Conservation (phyloP, 352 stramenopile species). For the Phytophthora meadii region DNA sequence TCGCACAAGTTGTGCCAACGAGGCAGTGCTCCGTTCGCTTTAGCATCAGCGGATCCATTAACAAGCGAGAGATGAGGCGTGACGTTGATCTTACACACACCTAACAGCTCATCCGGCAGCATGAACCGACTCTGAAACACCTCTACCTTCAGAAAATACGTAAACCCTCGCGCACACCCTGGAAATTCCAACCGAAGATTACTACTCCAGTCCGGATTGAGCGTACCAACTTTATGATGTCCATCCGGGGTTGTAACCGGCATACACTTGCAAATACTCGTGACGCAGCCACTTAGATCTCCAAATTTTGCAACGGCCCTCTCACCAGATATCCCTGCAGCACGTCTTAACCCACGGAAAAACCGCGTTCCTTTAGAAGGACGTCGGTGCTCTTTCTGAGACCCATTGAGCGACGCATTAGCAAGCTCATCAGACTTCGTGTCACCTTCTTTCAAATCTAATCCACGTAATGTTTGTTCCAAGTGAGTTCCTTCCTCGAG, state of each 20-base stretch:
- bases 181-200: conserved; percentile 84
- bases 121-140: conserved; percentile 89
- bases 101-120: conserved; percentile 76
- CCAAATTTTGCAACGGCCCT: conserved; percentile 74
- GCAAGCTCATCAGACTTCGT: conserved; percentile 32
- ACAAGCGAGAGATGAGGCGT: conserved; percentile 84
- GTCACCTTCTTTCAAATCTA: conserved; percentile 52
- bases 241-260: conserved; percentile 18
- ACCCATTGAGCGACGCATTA: conserved; percentile 20
- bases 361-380: conserved; percentile 72
- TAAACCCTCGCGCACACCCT: conserved; percentile 72
- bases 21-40: conserved; percentile 79
- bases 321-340: conserved; percentile 75
- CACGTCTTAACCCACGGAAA: conserved; percentile 78
- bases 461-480: conserved; percentile 75
- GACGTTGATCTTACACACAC: conserved; percentile 88
- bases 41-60: conserved; percentile 80
- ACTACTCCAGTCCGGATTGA: conserved; percentile 74
- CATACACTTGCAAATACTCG: conserved; percentile 71
- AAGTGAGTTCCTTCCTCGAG: conserved; percentile 80
- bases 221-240: conserved; percentile 33
- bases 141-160: conserved; percentile 83
- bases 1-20: conserved; percentile 89
- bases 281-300: conserved; percentile 81
- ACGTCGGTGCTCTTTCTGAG: conserved; percentile 44